Percentiles rank a stretch among this genome's conserved stretches.
These are phyloP conservation scores for Lactifluus rugatus DNA, from an alignment of 768 basidiomycete genomes.

Conservation along the genomic window DNA sequence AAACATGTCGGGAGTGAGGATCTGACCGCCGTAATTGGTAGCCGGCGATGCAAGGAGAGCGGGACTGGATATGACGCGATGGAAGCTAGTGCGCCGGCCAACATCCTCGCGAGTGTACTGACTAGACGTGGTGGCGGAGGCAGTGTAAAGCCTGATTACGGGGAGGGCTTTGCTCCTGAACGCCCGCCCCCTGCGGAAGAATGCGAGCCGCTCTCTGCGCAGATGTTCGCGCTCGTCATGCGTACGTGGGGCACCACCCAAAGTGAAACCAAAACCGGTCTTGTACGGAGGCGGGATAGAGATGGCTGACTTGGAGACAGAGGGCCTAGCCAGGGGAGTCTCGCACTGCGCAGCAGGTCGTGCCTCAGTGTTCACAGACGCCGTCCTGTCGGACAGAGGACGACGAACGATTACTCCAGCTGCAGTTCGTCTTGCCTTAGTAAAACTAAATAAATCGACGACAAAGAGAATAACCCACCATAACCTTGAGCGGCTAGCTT, in stretches of 20 bases:
- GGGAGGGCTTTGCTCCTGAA: not conserved
- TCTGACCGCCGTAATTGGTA: not conserved
- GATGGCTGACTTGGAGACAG: not conserved
- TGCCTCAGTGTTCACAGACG: not conserved
- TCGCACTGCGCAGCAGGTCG: not conserved
- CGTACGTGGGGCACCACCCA: not conserved
- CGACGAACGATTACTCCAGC: slow-evolving; percentile 5
- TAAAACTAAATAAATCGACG: not conserved
- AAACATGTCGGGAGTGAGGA: not conserved
- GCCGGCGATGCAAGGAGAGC: slow-evolving; percentile 8
- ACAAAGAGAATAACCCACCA: not conserved
- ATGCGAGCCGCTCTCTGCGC: slow-evolving; percentile 11
- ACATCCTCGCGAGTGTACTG: slow-evolving; percentile 7
- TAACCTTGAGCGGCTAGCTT: not conserved
- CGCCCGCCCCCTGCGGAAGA: not conserved
- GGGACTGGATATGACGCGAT: slow-evolving; percentile 1
- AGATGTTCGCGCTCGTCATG: slow-evolving; percentile 10
- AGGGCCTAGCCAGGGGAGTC: not conserved
- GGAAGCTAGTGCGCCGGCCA: not conserved
- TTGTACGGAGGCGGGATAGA: not conserved
- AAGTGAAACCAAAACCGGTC: slow-evolving; percentile 9
- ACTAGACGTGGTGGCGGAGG: not conserved
- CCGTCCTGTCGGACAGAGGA: slow-evolving; percentile 3
- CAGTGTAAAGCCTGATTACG: not conserved
- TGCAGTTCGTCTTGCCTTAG: not conserved